Base-by-base conservation (phyloP, 1,284 basidiomycete genomes). In the Cutaneotrichosporon daszewskae region DNA sequence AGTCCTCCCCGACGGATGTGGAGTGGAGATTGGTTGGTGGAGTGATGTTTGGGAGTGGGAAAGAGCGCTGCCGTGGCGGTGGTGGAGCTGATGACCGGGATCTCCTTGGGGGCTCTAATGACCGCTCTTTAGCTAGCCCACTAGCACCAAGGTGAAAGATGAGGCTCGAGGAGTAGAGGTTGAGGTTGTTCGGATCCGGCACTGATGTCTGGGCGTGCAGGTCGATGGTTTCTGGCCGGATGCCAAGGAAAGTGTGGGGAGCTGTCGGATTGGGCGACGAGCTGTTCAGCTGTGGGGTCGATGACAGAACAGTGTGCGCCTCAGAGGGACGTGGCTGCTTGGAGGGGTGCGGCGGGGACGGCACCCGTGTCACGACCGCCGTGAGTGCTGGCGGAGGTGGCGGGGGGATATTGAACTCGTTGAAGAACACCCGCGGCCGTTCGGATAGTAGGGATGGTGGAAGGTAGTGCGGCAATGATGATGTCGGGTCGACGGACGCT, bases 1-100 rank as follows among this genome's bases (percentile, higher is more conserved):
- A 65, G 49, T 73, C 71, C 57, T 73, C 71, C 18, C 71, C 71
- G 2, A 72, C 62, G 0, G 53, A 51, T 4, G 51, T 51, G 1
- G 57, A 58, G 2, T 49, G 43, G 14, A 66, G 43, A 0, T 28
- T 29, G 0, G 49, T 41, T 2, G 66, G 66, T 11, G 60, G 41
- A 1, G 53, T 54, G 1, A 67, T 49, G 3, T 62, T 51, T 11
- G 57, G 64, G 33, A 69, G 32, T 2, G 58, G 55, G 38, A 67
- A 69, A 0, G 57, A 57, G 5, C 66, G 55, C 4, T 48, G 55
- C 17, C 64, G 55, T 7, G 64, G 64, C 11, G 57, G 57, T 6
- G 64, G 52, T 9, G 61, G 45, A 26, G 38, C 37, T 32, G n/a
- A 23, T 6, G 45, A 23, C 5, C 36, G 27, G 17, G 37, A 32